Percentiles rank a stretch among this genome's conserved stretches.
phyloP scores from a whole-genome alignment of 73 alveolate species.

The Stentor coeruleus region DNA sequence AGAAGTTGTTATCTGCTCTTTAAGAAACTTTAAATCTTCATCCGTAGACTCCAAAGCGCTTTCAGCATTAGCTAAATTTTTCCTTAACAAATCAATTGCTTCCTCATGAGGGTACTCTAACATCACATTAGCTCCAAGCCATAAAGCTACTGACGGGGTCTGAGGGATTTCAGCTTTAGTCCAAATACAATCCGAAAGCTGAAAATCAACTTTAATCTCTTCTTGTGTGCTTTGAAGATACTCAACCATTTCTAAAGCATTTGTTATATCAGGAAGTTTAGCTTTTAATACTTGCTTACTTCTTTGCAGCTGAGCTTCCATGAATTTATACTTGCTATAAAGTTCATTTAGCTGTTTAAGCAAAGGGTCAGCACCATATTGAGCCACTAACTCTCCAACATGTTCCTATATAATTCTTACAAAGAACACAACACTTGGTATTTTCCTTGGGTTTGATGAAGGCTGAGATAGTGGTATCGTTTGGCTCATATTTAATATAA shows the following conservation, averaged over 20 bases:
- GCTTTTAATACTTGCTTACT: slow-evolving; percentile 72
- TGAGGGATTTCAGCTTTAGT: slow-evolving; percentile 83
- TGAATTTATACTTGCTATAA: slow-evolving; percentile 75
- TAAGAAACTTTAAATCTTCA: slow-evolving; percentile 75
- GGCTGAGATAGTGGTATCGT: slow-evolving; percentile 54
- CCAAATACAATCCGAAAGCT: slow-evolving; percentile 83
- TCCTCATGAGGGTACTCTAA: slow-evolving; percentile 80
- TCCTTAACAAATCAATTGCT: slow-evolving; percentile 72
- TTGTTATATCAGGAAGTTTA: slow-evolving; percentile 91
- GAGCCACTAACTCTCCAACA: slow-evolving; percentile 77
- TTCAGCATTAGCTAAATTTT: slow-evolving; percentile 72
- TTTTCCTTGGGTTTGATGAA: slow-evolving; percentile 74
- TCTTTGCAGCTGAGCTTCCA: slow-evolving; percentile 86
- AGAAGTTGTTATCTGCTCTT: slow-evolving; percentile 87
- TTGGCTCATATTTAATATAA: slow-evolving; percentile 3
- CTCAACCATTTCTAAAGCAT: slow-evolving; percentile 74
- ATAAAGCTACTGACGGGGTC: slow-evolving; percentile 74
- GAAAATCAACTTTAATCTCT: slow-evolving; percentile 68
- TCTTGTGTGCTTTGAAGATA: slow-evolving; percentile 52
- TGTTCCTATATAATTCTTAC: slow-evolving; percentile 48
- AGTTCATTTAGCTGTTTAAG: slow-evolving; percentile 56
- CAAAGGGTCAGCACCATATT: slow-evolving; percentile 58
- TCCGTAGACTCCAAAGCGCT: slow-evolving; percentile 63
- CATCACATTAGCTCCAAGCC: slow-evolving; percentile 97
- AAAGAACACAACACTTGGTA: slow-evolving; percentile 76